phyloP scores from a whole-genome alignment of 352 stramenopile species.

The Globisporangium carolinianum region DNA sequence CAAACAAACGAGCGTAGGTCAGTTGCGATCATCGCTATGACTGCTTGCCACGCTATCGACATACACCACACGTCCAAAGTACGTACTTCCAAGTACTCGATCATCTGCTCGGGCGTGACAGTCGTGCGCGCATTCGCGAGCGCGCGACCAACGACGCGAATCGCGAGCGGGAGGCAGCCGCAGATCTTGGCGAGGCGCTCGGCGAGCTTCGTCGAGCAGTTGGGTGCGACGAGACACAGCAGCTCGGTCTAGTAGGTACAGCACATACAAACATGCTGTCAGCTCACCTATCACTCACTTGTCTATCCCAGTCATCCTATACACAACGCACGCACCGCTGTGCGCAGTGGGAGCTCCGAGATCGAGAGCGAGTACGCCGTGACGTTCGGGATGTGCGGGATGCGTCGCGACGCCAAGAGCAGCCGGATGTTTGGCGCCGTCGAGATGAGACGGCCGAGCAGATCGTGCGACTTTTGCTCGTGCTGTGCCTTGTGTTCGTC shows the following conservation, averaged over 20 bases:
- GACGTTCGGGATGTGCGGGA: constrained; percentile 70
- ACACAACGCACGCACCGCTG: constrained; percentile 29
- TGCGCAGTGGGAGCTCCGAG: constrained; percentile 58
- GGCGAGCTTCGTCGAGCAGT: constrained; percentile 53
- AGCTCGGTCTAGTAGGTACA: constrained; percentile 46
- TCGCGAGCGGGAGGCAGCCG: constrained; percentile 72
- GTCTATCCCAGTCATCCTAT: too few species aligned
- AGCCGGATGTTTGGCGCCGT: constrained; percentile 62
- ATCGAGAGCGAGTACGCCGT: constrained; percentile 76
- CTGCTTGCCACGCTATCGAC: not conserved
- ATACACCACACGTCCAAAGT: not conserved
- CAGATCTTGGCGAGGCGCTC: constrained; percentile 65
- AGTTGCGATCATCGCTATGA: too few species aligned
- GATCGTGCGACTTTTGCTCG: constrained; percentile 59
- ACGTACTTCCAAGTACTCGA: constrained; percentile 61
- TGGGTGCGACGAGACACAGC: constrained; percentile 53
- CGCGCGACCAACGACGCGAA: constrained; percentile 68
- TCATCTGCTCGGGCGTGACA: constrained; percentile 72
- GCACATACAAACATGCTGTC: not conserved
- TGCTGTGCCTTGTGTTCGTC: constrained; percentile 52
- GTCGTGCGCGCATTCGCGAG: constrained; percentile 71
- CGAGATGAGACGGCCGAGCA: constrained; percentile 64
- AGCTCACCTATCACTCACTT: not conserved
- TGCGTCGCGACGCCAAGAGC: constrained; percentile 60
- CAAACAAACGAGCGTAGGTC: not conserved